These are phyloP conservation scores for Sporothrix schenckii DNA, from an alignment of 2,329 filamentous ascomycete genomes.

Conservation along the genomic window DNA sequence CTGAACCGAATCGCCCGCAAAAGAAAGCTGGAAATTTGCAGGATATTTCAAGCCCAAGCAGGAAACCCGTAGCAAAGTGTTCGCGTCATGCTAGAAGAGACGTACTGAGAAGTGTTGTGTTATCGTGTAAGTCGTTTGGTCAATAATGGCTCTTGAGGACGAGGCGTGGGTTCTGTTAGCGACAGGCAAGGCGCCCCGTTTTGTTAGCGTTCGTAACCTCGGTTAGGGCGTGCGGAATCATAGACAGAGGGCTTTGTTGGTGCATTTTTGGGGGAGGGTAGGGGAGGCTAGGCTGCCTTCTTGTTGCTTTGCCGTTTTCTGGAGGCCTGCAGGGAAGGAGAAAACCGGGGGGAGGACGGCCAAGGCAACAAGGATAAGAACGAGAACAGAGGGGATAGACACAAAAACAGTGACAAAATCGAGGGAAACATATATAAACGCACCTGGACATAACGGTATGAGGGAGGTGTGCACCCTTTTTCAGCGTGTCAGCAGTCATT, in stretches of 20 bases:
- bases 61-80: neutral
- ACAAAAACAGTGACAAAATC: neutral
- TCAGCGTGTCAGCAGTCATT: neutral
- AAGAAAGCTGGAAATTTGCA: neutral
- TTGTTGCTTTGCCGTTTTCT: neutral
- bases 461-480: conserved; percentile 33
- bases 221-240: conserved; percentile 25
- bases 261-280: neutral
- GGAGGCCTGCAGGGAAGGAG: conserved; percentile 22
- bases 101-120: neutral
- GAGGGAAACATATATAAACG: conserved; percentile 8
- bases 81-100: neutral
- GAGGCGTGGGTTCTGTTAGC: conserved; percentile 24
- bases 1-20: neutral
- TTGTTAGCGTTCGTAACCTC: conserved; percentile 33
- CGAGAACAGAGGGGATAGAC: neutral
- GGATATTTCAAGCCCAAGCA: neutral
- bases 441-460: conserved; percentile 31
- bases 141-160: conserved; percentile 33
- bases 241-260: neutral
- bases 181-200: neutral
- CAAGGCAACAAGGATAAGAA: neutral
- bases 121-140: neutral
- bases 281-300: neutral
- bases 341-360: conserved; percentile 30